phyloP scores from a whole-genome alignment of 352 stramenopile species.

The Globisporangium ultimum region DNA sequence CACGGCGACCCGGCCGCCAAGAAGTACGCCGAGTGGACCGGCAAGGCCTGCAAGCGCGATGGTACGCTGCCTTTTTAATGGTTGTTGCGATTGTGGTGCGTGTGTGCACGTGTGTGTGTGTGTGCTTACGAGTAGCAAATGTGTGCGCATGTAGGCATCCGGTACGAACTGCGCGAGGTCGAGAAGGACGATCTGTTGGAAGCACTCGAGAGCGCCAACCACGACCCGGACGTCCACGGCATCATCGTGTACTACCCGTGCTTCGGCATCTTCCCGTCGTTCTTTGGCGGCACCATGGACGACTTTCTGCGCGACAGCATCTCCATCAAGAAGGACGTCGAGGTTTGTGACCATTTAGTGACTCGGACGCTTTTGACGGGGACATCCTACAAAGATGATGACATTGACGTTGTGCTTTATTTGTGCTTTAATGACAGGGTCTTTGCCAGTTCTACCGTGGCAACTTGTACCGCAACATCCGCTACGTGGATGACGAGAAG shows the following conservation, averaged over 20 bases:
- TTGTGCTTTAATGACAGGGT: slow-evolving; percentile 19
- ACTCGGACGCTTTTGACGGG: not conserved
- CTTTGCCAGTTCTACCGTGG: slow-evolving; percentile 95
- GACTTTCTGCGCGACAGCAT: slow-evolving; percentile 97
- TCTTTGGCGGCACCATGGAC: slow-evolving; percentile 96
- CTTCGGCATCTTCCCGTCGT: slow-evolving; percentile 95
- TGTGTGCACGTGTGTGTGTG: too few relatives aligned
- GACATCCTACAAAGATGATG: not conserved
- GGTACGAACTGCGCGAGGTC: slow-evolving; percentile 94
- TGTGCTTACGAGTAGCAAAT: not conserved
- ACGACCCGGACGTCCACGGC: slow-evolving; percentile 91
- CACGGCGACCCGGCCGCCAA: slow-evolving; percentile 93
- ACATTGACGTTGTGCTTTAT: too few relatives aligned
- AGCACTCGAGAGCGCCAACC: slow-evolving; percentile 93
- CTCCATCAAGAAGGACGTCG: slow-evolving; percentile 96
- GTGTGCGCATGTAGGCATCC: slow-evolving; percentile 57
- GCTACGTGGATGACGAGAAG: slow-evolving; percentile 89
- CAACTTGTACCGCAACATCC: slow-evolving; percentile 97
- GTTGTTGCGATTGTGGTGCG: not conserved
- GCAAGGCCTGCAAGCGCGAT: slow-evolving; percentile 92
- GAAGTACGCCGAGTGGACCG: slow-evolving; percentile 97
- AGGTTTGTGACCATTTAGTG: slow-evolving; percentile 28
- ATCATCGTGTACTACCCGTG: slow-evolving; percentile 99
- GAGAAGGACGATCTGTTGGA: slow-evolving; percentile 92
- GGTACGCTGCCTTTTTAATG: slow-evolving; percentile 19